Evolutionary conservation across 2,329 filamentous ascomycete species (phyloP), one percentile per base, ranked within the genome.

Genomic region (Penicillium sp.): DNA sequence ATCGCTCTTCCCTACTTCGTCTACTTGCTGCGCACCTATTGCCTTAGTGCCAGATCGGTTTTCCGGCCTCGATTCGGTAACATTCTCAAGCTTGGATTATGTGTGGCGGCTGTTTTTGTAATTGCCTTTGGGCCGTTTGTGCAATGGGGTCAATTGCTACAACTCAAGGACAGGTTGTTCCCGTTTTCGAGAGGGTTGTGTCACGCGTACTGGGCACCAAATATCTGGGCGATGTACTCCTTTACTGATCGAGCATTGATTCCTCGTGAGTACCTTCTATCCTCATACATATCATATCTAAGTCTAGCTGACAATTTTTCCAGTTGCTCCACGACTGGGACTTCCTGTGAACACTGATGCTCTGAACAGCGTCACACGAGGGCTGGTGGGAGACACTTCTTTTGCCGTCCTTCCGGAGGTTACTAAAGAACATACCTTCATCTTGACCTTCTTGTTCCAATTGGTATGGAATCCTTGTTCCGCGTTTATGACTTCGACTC

Each of bases 201-300:
- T 70, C 94, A 99, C 76, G 94, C 94, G 0, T 99, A 99, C 72
- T 99, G 94, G 94, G 94, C 94, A 11, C 92, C 94, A 0, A 99
- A 99, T 63, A 78, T 96, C 1, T 99, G 94, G 94, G 93, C 94
- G 0, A 83, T 97, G 70, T 99, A 99, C 74, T 97, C 94, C 0
- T 96, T 97, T 70, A 77, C 82, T 2, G 94, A 99, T 68, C 83
- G 94, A 49, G 75, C 91, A 7, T 71, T 99, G 61, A 96, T 99
- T 56, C 84, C 86, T 64, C 74, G 91, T 95, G 77, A 70, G 85
- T 74, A 13, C 4, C 27, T 11, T 19, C 2, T 16, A 2, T 5
- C 13, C 6, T n/a, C 14, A n/a, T n/a, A n/a, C n/a, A n/a, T n/a
- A 8, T 7, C 5, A 18, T 4, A 19, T 40, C 27, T 27, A 26